Conservation (phyloP, 306 rosid species). For the Lithocarpus polystachyus region DNA sequence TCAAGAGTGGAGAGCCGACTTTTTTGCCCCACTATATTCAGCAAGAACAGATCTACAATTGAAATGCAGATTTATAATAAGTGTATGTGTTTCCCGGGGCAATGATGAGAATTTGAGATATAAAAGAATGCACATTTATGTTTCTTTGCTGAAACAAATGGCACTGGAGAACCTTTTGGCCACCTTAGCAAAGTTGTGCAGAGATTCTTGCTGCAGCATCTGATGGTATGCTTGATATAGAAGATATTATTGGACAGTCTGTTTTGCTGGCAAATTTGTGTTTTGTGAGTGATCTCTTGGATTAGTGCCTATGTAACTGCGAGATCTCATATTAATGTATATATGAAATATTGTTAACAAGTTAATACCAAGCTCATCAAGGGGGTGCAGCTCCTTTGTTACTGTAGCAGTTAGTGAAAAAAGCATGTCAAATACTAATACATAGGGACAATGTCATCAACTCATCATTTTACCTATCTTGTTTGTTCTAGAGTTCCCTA, state of each 20-base stretch:
- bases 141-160: conserved; percentile 88
- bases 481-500: background rate
- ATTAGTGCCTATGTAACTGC: background rate
- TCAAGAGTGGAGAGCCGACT: conserved; percentile 54
- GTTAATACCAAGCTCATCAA: background rate
- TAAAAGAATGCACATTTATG: conserved; percentile 83
- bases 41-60: conserved; percentile 12
- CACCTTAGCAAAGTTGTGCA: conserved; percentile 86
- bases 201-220: conserved; percentile 92
- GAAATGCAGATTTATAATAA: conserved; percentile 1
- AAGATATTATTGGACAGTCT: conserved; percentile 66
- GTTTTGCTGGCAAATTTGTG: conserved; percentile 66
- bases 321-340: background rate
- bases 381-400: background rate
- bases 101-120: conserved; percentile 70
- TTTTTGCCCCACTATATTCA: conserved; percentile 40
- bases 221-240: conserved; percentile 74
- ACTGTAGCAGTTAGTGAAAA: background rate
- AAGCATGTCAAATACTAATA: background rate
- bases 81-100: conserved; percentile 47
- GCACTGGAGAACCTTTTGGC: conserved; percentile 92
- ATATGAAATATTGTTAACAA: background rate
- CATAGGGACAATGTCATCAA: background rate
- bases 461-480: background rate
- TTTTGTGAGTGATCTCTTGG: background rate